Base-by-base conservation (phyloP, 768 basidiomycete species). In the Gloeostereum incarnatum region DNA sequence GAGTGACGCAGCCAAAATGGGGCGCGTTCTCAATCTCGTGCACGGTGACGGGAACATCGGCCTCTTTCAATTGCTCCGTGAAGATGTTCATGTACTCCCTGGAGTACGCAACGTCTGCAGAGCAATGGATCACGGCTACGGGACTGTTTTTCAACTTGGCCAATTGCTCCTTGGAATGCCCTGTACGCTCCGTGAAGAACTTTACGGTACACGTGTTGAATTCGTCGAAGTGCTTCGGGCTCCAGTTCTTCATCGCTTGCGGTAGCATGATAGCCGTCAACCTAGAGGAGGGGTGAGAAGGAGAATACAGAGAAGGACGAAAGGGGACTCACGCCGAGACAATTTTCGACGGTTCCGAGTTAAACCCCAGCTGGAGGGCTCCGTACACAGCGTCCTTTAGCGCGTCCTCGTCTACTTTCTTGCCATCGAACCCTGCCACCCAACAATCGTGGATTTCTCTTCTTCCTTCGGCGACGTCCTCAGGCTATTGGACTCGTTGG, bases 1-100 rank as follows among this genome's bases (percentile, higher is more conserved):
- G 52, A 9, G 61, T 63, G 6, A 59, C 53, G 31, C 48, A 48
- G 2, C 63, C 63, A 34, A 61, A 63, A 43, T 65, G 63, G 2
- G 62, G 57, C 6, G 63, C 63, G 5, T 50, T 51, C 5, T 49
- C 40, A 4, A 63, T 47, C 1, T 41, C 36, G 1, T 49, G 25
- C 1, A 65, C 21, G 3, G 48, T 47, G n/a, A 52, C 60, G 10
- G 54, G 36, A 4, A 63, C 38, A 0, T 50, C 56, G 1, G 58
- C 60, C 17, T 49, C 41, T 18, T 46, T 20, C 29, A 63, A 42
- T 18, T 39, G 34, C 21, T 48, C 42, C 5, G 45, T 42, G 4
- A 62, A 48, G 35, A 59, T 54, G 27, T 58, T 48, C 4, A 43
- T 38, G 32, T 47, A 49, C 21, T 47, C 31, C 5, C 59, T n/a